Base-by-base conservation (phyloP, 805 yeast species). In the Ogataea philodendri region DNA sequence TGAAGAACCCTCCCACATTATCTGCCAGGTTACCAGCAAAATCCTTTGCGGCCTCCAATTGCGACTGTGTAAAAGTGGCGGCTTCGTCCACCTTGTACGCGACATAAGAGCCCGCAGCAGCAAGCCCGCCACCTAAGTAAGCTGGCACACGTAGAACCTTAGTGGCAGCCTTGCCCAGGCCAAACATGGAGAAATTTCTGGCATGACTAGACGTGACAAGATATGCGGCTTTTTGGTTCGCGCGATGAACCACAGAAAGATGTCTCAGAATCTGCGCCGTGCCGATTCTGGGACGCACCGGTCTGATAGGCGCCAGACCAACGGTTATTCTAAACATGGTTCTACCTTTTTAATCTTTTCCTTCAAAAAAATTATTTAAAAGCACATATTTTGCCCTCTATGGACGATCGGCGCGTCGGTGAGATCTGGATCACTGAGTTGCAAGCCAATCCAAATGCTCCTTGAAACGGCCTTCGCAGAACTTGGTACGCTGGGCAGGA, bases 1-100 rank as follows among this genome's bases (percentile, higher is more conserved):
- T 59, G 11, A 57, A 48, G 31, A 65, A 45, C 1, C 62, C 60
- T 42, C 62, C 64, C 30, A 72, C 56, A 19, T 69, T 67, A 28
- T 70, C 71, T 7, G 67, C 63, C 1, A 76, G 55, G 17, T 72
- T 74, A 22, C 72, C 74, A 0, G 85, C 76, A 27, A 77, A 58
- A 37, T 82, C 96, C 36, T 75, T 75, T 16, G 81, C 66, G 39
- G 76, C 67, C 7, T 69, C 67, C 26, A 90, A 49, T 52, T 77
- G 76, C 42, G 84, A 95, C 36, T 69, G 69, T 1, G 96, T 76
- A 49, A 74, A 85, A 23, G 59, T 67, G 0, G 85, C 70, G 1
- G 95, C 95, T 59, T 90, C 94, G 35, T 88, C 94, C 7, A 89
- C 84, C 58, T 93, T 90, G 59, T 89, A 89, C 13, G 89, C 87